Evolutionary conservation across 306 rosid species (phyloP).

Genomic region (Quercus berberidifolia): DNA sequence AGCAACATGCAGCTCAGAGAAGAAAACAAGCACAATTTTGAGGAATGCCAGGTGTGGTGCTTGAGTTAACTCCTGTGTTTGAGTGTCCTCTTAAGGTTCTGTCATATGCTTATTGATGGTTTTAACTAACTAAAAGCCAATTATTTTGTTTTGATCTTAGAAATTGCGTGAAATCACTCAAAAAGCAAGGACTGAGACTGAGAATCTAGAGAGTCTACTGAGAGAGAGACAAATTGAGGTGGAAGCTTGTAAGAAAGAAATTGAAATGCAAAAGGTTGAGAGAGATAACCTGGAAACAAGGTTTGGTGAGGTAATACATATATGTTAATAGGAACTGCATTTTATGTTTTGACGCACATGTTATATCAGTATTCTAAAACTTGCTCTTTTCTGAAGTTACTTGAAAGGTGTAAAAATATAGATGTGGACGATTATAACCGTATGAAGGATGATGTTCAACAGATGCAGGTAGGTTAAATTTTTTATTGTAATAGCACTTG

Average conservation of each 20-base stretch:
- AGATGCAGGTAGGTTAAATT: slow-evolving; percentile 51
- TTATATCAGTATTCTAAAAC: background rate
- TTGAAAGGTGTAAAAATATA: slow-evolving; percentile 57
- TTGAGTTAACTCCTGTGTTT: background rate
- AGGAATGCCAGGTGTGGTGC: slow-evolving; percentile 84
- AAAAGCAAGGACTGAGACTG: slow-evolving; percentile 50
- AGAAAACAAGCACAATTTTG: slow-evolving; percentile 96
- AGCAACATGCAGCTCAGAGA: slow-evolving; percentile 96
- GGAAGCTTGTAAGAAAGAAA: slow-evolving; percentile 56
- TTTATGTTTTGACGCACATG: background rate
- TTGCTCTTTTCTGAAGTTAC: slow-evolving; percentile 44
- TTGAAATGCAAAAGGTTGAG: slow-evolving; percentile 54
- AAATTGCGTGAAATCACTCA: slow-evolving; percentile 73
- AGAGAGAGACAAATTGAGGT: slow-evolving; percentile 58
- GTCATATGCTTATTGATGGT: background rate
- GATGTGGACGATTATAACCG: slow-evolving; percentile 79
- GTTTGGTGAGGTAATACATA: slow-evolving; percentile 68
- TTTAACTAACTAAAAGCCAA: slow-evolving; percentile 1
- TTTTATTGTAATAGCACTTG: background rate
- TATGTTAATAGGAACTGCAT: slow-evolving; percentile 4
- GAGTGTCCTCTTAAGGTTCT: background rate
- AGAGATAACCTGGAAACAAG: slow-evolving; percentile 52
- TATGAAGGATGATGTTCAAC: slow-evolving; percentile 56
- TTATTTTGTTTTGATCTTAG: slow-evolving; percentile 31
- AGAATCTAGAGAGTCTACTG: slow-evolving; percentile 55